These are phyloP conservation scores for Phytophthora rubi DNA, from an alignment of 352 stramenopile species.

Conservation along the genomic window DNA sequence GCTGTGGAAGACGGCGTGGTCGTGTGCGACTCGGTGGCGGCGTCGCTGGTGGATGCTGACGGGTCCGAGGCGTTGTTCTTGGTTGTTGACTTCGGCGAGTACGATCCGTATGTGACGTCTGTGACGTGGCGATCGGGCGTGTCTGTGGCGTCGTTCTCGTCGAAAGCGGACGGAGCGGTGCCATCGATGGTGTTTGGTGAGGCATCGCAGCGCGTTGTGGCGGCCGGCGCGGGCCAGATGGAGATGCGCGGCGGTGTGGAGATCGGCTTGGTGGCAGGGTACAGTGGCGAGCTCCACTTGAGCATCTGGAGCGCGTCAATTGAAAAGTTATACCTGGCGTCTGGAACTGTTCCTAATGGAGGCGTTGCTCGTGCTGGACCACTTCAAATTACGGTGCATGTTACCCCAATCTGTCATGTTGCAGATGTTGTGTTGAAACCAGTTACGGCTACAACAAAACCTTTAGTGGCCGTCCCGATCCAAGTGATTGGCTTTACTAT, in stretches of 20 bases:
- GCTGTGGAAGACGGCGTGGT: constrained; percentile 40
- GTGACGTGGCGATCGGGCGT: constrained; percentile 21
- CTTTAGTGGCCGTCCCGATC: constrained; percentile 28
- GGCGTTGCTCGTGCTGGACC: not conserved
- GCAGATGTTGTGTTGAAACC: constrained; percentile 28
- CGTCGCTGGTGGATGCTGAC: constrained; percentile 44
- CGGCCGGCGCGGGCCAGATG: constrained; percentile 13
- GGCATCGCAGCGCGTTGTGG: constrained; percentile 12
- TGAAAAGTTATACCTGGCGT: not conserved
- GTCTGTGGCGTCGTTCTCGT: constrained; percentile 17
- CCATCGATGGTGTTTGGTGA: constrained; percentile 12
- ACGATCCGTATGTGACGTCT: constrained; percentile 20
- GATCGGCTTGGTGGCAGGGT: constrained; percentile 27
- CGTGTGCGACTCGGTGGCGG: constrained; percentile 27
- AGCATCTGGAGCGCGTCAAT: constrained; percentile 18
- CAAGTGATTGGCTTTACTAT: constrained; percentile 33
- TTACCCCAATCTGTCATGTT: constrained; percentile 37
- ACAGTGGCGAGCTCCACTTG: constrained; percentile 27
- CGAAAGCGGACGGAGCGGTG: constrained; percentile 18
- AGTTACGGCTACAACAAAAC: constrained; percentile 33
- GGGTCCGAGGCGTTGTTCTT: constrained; percentile 46
- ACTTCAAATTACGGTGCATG: not conserved
- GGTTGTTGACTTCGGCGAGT: constrained; percentile 32
- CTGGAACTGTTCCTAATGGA: not conserved
- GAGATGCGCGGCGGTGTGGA: constrained; percentile 25